Evolutionary conservation across 306 rosid species (phyloP), one percentile per base, ranked within the genome.

Genomic region (Fragaria nilgerrensis): DNA sequence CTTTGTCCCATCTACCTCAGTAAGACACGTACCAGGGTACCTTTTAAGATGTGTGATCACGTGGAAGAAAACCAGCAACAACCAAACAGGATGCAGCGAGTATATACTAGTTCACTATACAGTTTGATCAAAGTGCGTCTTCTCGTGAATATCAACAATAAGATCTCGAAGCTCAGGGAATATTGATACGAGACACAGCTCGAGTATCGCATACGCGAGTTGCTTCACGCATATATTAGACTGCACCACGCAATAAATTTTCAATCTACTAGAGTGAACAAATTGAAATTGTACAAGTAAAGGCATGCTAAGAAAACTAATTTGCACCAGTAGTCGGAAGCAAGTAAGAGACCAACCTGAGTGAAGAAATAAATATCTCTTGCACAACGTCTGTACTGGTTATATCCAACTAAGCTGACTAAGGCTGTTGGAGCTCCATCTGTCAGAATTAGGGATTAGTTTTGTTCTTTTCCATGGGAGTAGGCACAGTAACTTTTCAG

Each of bases 371-470:
- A 96, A 9, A 96, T 91, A 81, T 96, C 99, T 82, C 91, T 83
- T 17, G 98, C 98, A 58, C 99, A 92, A 29, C 88, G 96, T 83
- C 86, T 88, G 89, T 96, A 96, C 79, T 91, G 99, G 76, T 84
- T 92, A 34, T 81, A 77, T 44, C 99, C 99, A 41, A 96, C 89
- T 88, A 96, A 81, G 90, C 98, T 83, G 74, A 96, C 99, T 77
- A 96, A 83, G 27, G 99, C 77, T 59, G 98, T 70, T 9, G 99
- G 99, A 85, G 97, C 92, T 79, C 98, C 97, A 79, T 87, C 99
- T 96, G 90, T 67, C 73, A 71, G 85, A 79, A 81, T 69, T 17
- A 10, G 68, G 55, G 75, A 76, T 52, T 36, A 61, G 48, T 55
- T 70, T 49, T 23, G 9, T 47, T 78, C 49, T 29, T 62, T 23